Evolutionary conservation across 2,329 filamentous ascomycete genomes (phyloP), one percentile per base, ranked within the genome.

Genomic region (Nannizzia gypsea): DNA sequence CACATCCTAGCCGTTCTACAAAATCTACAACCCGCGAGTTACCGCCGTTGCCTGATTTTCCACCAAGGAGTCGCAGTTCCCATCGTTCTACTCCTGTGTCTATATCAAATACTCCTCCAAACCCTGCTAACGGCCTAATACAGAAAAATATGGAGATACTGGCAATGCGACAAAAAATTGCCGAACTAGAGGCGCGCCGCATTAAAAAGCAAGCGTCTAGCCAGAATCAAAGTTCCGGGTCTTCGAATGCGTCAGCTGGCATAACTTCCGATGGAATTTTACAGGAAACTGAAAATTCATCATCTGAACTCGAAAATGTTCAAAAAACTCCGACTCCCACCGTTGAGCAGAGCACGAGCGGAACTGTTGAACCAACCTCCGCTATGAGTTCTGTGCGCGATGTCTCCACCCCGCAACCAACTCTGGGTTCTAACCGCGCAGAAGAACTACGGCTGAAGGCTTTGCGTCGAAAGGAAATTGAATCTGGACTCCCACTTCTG

Each of bases 91-190:
- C 72, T 65, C 67, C 71, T 36, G 67, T 63, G 31, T 69, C 72
- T 44, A 64, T 65, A 28, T 65, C 72, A 63, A 62, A 66, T 61
- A 68, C 72, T 64, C 66, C 77, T 66, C 66, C 71, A 60, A 76
- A 77, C 46, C 73, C 54, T 66, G 66, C 70, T 59, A 76, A 77
- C 50, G 72, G 77, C 54, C 67, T 82, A 48, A 73, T 73, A 40
- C 70, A 72, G 36, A 80, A 77, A 63, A 72, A 81, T 61, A 68
- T 77, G 59, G 75, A 78, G 61, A 79, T 80, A 54, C 71, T 75
- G 61, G 71, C 69, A 26, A 74, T 80, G 72, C 76, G 73, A 55
- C 72, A 71, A 61, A 76, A 74, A 60, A 80, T 82, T 60, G 77
- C 78, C 13, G 78, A 80, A 61, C 68, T 75, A 57, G 77, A 79